Evolutionary conservation across 805 yeast species (phyloP), one percentile per base, ranked within the genome.

Genomic region (Priceomyces carsonii): DNA sequence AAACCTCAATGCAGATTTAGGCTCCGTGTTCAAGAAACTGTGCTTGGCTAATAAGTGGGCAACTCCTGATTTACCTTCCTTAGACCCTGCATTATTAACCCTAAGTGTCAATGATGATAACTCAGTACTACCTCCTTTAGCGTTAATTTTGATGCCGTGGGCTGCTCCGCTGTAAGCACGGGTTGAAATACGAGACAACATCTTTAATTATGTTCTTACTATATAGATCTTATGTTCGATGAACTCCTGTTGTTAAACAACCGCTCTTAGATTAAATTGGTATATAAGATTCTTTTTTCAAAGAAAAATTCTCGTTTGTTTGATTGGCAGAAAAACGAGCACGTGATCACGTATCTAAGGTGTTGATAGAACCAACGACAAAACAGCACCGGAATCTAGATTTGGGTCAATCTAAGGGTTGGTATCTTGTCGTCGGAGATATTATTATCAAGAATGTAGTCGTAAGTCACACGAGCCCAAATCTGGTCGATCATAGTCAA

Each of bases 1-100:
- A 56, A 90, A 74, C 72, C 98, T 85, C 60, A 93, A 75, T 16
- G 93, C 96, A 13, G 96, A 84, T 64, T 88, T 87, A 51, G 79
- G 63, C 43, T 73, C 73, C 38, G 96, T 88, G 75, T 85, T 82
- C 59, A 84, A 79, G 73, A 84, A 93, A 53, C 82, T 83, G 64
- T 80, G 89, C 64, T 88, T 79, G 55, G 91, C 78, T 55, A 90
- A 75, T 46, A 89, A 68, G 65, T 91, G 97, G 29, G 97, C 74
- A 48, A 84, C 67, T 68, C 98, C 99, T 38, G 90, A 82, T 48
- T 73, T 65, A 33, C 75, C 71, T 32, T 74, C 50, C 62, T 93
- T 84, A 39, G 96, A 79, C 48, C 98, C 98, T 45, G 86, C 95
- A 55, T 82, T 82, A 51, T 71, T 70, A 50, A 91, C 82, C 44